Percentiles rank a stretch among this genome's conserved stretches.
Conservation (phyloP, 1,284 basidiomycete species). For the Cutaneotrichosporon daszewskae region DNA sequence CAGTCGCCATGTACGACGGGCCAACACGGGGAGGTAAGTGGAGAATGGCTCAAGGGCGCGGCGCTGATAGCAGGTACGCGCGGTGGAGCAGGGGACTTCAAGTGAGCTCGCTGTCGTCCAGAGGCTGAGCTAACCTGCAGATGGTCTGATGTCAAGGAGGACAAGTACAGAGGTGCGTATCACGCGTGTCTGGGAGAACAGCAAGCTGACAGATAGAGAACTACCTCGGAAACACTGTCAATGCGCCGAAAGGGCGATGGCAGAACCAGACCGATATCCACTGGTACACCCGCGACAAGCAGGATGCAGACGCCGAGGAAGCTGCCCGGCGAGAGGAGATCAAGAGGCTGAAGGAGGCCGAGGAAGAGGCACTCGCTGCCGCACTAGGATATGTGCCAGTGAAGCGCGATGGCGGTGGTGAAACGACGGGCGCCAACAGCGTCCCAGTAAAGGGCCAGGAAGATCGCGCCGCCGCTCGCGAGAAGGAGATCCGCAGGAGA, state of each 20-base stretch:
- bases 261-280: conserved; percentile 92
- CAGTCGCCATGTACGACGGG: conserved; percentile 39
- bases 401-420: conserved; percentile 17
- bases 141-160: conserved; percentile 80
- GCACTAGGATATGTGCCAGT: conserved; percentile 57
- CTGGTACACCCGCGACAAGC: conserved; percentile 73
- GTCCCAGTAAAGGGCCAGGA: conserved; percentile 31
- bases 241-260: conserved; percentile 87
- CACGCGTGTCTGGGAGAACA: not conserved
- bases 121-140: conserved; percentile 48
- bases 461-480: conserved; percentile 30
- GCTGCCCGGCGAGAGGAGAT: conserved; percentile 57
- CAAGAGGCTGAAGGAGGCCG: conserved; percentile 69
- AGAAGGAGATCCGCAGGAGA: conserved; percentile 36
- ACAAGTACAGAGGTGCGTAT: conserved; percentile 78
- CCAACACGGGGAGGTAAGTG: conserved; percentile 38
- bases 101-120: conserved; percentile 12
- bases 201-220: conserved; percentile 53
- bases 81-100: conserved; percentile 79
- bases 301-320: conserved; percentile 49
- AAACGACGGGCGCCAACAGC: conserved; percentile 31
- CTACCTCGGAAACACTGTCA: conserved; percentile 85
- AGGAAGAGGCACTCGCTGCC: conserved; percentile 74
- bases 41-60: not conserved
- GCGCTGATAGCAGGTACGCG: conserved; percentile 56